Evolutionary conservation across 176 grass and related monocot species (phyloP), one percentile per base, ranked within the genome.

Genomic region (Zoysia pacifica): DNA sequence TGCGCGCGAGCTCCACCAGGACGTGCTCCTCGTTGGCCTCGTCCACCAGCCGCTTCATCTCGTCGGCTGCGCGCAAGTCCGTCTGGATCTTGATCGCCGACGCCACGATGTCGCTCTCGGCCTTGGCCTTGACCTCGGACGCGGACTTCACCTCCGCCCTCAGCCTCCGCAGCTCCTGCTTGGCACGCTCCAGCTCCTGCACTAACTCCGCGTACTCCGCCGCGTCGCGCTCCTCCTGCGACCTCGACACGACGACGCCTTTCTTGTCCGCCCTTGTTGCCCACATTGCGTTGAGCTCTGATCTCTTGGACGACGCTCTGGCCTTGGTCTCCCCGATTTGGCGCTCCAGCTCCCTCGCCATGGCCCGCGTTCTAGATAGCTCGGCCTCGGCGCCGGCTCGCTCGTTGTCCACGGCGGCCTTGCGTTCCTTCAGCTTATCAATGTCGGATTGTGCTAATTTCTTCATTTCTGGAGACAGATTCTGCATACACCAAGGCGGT

Each of bases 11-110:
- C 90, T 99, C 97, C 9, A 99, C 97, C 63, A 99, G 87, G 41
- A 91, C 88, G 86, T 99, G 93, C 75, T 99, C 93, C 82, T 99
- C 93, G 67, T 99, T 93, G 3, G 93, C 96, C 71, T 90, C 86
- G 16, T 90, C 86, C 78, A 99, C 86, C 60, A 71, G 83, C 49
- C 75, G 89, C 67, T 83, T 91, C 65, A 95, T 69, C 69, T 91
- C 96, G 76, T 91, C 88, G 11, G 81, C 76, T n/a, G 84, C 65
- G 44, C 54, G 86, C 28, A 84, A 78, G 79, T 80, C 82, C 38
- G 84, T 76, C 81, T 70, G 69, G 11, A 86, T 79, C 70, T 60
- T 94, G 15, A 81, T 89, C 38, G 74, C 74, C 14, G 93, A 91
- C 19, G 81, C 58, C 73, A 93, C 93, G 16, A 90, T 85, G 76